These are phyloP conservation scores for Globisporangium camurandrum DNA, from an alignment of 352 stramenopile species.

Conservation along the genomic window DNA sequence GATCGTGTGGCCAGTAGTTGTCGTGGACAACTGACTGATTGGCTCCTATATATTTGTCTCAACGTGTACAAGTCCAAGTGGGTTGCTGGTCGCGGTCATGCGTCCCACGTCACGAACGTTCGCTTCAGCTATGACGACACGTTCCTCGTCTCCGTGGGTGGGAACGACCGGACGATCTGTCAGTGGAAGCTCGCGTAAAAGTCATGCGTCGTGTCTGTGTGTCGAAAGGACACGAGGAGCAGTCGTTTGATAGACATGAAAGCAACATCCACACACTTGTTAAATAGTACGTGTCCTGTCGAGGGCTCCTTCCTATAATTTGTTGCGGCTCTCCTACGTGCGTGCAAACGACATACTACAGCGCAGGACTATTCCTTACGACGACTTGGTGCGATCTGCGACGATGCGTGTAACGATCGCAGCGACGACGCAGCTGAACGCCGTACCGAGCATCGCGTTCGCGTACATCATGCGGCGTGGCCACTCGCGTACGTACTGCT, in stretches of 20 bases:
- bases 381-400: too few relatives aligned
- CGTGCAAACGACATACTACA: too few relatives aligned
- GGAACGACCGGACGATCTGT: constrained; percentile 82
- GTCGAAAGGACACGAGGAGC: constrained; percentile 4
- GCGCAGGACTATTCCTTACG: too few relatives aligned
- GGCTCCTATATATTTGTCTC: not conserved
- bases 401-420: too few relatives aligned
- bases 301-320: too few relatives aligned
- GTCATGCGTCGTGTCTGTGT: too few relatives aligned
- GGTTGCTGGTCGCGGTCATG: constrained; percentile 50
- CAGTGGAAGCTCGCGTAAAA: constrained; percentile 66
- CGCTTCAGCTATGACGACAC: constrained; percentile 80
- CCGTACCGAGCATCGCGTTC: not conserved
- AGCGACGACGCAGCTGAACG: not conserved
- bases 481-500: constrained; percentile 1
- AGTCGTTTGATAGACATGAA: not conserved
- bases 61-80: constrained; percentile 35
- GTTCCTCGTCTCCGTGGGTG: constrained; percentile 71
- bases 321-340: too few relatives aligned
- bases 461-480: not conserved
- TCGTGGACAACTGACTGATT: not conserved
- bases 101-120: constrained; percentile 79
- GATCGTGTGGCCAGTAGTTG: too few relatives aligned
- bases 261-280: too few relatives aligned
- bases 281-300: too few relatives aligned